Evolutionary conservation across 2,329 filamentous ascomycete species (phyloP), one percentile per base, ranked within the genome.

Genomic region (Nothopassalora personata): DNA sequence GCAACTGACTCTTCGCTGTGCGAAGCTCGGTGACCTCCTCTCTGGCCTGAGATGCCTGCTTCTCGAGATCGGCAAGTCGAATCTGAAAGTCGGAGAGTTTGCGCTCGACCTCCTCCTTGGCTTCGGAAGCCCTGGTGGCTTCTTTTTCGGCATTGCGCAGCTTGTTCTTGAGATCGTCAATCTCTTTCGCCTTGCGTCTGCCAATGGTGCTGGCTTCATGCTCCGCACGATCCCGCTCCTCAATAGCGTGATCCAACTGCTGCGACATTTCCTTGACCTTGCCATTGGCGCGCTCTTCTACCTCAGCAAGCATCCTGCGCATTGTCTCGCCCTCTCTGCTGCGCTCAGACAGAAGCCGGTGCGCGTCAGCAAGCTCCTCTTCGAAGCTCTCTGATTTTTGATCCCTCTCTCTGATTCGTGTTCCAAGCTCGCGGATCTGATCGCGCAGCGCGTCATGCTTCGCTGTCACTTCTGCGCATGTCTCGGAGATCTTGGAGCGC

Each of bases 251-350:
- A 69, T 97, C 93, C 81, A 97, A 87, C 1, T 88, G 86, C 59
- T 90, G 86, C 56, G 90, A 88, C 86, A 96, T 94, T 64, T 97
- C 93, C 30, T 90, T 86, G 18, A 96, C 84, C 69, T 91, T 89
- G 60, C 80, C 80, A 65, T 97, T 92, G 1, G 92, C 86, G 9
- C 90, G 83, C 60, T 88, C 85, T 72, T 97, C 91, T 8, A 92
- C 90, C 65, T 97, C 93, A 15, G 87, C 87, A 11, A 99, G 79
- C 60, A 97, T 81, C 52, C 91, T 82, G 34, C 94, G 86, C 92
- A 99, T 97, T 0, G 91, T 97, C 77, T 97, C 93, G 28, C 86
- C 90, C 75, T 99, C 94, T 47, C 94, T 85, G 4, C 90, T 93
- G 28, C 94, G 86, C 74, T 99, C 94, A 54, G 84, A 86, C 1